Evolutionary conservation across 1,284 basidiomycete genomes (phyloP).

Genomic region (Ustilago sp.): DNA sequence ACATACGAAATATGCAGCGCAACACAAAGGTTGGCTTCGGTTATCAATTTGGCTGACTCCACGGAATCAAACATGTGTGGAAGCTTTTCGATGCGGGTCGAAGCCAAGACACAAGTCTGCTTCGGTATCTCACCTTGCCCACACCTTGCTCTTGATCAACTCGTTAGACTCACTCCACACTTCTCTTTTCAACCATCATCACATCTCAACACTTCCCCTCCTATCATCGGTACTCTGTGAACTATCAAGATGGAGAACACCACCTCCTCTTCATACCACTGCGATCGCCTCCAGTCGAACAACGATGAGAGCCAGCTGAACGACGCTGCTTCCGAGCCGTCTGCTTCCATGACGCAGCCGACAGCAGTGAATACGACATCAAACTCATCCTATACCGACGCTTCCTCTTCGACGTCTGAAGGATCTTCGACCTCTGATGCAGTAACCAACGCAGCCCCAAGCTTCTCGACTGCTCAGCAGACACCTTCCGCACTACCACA

Average conservation of each 20-base stretch:
- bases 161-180: neutral
- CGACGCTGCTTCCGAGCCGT: neutral
- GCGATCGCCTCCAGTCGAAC: neutral
- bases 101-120: neutral
- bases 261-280: constrained; percentile 9
- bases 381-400: neutral
- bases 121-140: neutral
- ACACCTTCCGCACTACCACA: neutral
- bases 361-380: neutral
- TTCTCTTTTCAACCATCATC: neutral
- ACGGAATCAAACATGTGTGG: constrained; percentile 25
- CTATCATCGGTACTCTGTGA: neutral
- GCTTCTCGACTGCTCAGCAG: neutral
- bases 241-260: constrained; percentile 28
- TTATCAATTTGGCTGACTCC: constrained; percentile 14
- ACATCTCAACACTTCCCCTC: neutral
- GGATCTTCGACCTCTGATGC: neutral
- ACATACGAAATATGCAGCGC: constrained; percentile 7
- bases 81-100: constrained; percentile 1
- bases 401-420: neutral
- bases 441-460: neutral
- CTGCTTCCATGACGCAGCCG: neutral
- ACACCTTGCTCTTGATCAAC: neutral
- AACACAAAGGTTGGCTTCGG: constrained; percentile 14
- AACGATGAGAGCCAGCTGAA: constrained; percentile 6